Base-by-base conservation (phyloP, 108 stramenopile species). In the Cylindrotheca closterium region DNA sequence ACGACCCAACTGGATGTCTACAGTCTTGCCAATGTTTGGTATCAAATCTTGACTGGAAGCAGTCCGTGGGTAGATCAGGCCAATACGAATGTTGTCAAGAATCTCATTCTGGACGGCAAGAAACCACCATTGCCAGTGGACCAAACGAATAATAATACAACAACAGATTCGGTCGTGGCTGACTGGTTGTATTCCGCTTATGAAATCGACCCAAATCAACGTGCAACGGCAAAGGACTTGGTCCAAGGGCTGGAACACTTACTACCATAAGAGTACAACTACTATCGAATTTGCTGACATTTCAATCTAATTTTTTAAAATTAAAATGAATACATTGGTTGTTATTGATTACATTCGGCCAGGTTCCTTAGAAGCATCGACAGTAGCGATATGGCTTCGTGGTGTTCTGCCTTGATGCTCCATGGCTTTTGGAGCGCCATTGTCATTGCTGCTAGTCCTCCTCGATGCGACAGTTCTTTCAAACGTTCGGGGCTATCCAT, bases 21-120 rank as follows among this genome's bases (percentile, higher is more conserved):
- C 56, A 83, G 82, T 55, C 37, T 89, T 21, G 88, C 83, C 12
- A 86, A 89, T 74, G 83, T 86, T 17, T 68, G 84, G 34, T 84
- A 83, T 49, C 42, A 77, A 27, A 58, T 89, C 34, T 65, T 86
- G 51, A 81, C 81, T 0, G 83, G 82, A 15, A 42, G 10, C 37
- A 42, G 7, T 10, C 37, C 37, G 10, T 42, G 37, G 37, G 7
- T 42, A 15, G 10, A 10, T 7, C 10, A 42, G 15, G 15, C 37
- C 10, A 42, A 7, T 7, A 42, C 37, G 37, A 42, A 7, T 15
- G 15, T 10, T 7, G 15, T 42, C 37, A 42, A 42, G 15, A 10
- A 7, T 10, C 15, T 42, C 37, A 42, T 42, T 42, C 7, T 42
- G 37, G 37, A 42, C 15, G 37, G 37, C 10, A 42, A 10, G 37